Evolutionary conservation across 345 rosid species (phyloP).

Genomic region (Citrus sinensis): DNA sequence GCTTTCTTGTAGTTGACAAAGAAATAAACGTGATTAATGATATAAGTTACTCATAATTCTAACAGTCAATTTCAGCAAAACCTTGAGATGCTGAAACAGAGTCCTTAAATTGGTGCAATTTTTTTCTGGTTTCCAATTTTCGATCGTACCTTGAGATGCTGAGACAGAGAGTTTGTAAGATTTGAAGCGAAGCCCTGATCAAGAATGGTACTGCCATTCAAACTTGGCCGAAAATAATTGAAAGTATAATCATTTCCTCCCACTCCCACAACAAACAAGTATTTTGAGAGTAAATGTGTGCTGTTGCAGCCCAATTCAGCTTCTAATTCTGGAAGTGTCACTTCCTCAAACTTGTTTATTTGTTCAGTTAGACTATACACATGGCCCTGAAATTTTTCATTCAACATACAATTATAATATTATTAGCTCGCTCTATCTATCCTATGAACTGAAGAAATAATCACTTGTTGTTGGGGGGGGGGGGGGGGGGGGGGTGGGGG

Average conservation of each 20-base stretch:
- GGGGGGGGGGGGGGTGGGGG: too few relatives aligned
- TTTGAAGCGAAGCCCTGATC: slow-evolving; percentile 35
- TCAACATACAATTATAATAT: neutral
- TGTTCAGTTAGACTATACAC: slow-evolving; percentile 50
- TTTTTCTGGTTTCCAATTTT: too few relatives aligned
- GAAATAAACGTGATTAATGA: too few relatives aligned
- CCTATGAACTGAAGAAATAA: too few relatives aligned
- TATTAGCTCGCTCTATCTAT: too few relatives aligned
- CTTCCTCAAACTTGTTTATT: slow-evolving; percentile 41
- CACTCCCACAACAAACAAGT: slow-evolving; percentile 47
- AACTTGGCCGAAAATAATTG: slow-evolving; percentile 39
- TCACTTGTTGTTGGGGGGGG: too few relatives aligned
- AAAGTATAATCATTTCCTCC: slow-evolving; percentile 70
- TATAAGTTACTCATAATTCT: neutral
- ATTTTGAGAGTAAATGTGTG: slow-evolving; percentile 17
- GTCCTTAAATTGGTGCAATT: too few relatives aligned
- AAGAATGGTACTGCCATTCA: slow-evolving; percentile 22
- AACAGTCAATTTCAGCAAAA: too few relatives aligned
- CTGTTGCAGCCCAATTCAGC: slow-evolving; percentile 16
- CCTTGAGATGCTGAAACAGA: too few relatives aligned
- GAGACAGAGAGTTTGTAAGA: slow-evolving; percentile 38
- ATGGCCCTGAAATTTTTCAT: slow-evolving; percentile 32
- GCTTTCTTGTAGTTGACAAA: neutral
- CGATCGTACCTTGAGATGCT: slow-evolving; percentile 38
- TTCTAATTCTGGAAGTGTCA: slow-evolving; percentile 36